Evolutionary conservation across 73 alveolate species (phyloP), one percentile per base, ranked within the genome.

Genomic region (Blepharisma japonicum): DNA sequence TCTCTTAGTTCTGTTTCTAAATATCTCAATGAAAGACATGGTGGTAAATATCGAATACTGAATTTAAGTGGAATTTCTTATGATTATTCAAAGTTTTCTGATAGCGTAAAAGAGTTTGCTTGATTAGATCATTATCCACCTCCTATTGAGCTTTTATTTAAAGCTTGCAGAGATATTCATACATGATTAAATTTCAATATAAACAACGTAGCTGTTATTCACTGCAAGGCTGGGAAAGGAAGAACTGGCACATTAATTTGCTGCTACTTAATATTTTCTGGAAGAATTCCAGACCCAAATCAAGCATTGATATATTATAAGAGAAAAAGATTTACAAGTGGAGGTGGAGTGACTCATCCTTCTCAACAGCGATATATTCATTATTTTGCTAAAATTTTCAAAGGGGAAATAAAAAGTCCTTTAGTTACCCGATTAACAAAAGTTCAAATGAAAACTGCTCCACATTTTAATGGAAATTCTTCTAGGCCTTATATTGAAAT

Each of bases 221-320:
- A 95, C 78, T 95, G 99, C 74, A 85, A 87, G 51, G 96, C 98
- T 14, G 99, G 99, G 38, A 95, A 91, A 78, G 97, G 98, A 56
- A 84, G 97, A 54, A 91, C 96, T 45, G 98, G 98, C 32, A 87
- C 98, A 2, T 93, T 94, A 38, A 93, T 94, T 53, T 95, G 97
- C 68, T 89, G 96, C 53, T 90, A 91, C 67, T 68, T 95, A 27
- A 55, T 56, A 48, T 78, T 82, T 20, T 91, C 86, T 45, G 95
- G 86, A 23, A 92, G 94, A 21, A 45, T 83, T 14, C 72, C 61
- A 46, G 82, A 86, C 47, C 82, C 81, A 77, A 91, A 82, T 6
- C 78, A 81, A 68, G 77, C 83, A 38, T 72, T 83, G 74, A 77
- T 55, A 42, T 77, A 77, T 25, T 82, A 77, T 11, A n/a, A 21